These are phyloP conservation scores for Skeletonema tropicum DNA, from an alignment of 108 stramenopile genomes.

Conservation along the genomic window DNA sequence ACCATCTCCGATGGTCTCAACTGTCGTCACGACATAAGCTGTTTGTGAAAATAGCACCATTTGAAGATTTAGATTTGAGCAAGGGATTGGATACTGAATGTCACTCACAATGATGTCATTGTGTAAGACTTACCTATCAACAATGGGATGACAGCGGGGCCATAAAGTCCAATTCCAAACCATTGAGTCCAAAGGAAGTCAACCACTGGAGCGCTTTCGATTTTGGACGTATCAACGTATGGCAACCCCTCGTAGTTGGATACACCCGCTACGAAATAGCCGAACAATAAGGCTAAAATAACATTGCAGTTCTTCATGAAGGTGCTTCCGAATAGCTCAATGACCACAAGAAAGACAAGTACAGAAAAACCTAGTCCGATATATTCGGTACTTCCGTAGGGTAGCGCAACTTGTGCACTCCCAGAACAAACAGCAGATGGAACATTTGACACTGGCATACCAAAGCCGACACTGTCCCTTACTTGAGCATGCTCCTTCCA, in stretches of 20 bases:
- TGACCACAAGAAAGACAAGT: constrained; percentile 53
- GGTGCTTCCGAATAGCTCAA: constrained; percentile 60
- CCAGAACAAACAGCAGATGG: constrained; percentile 51
- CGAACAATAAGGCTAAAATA: constrained; percentile 59
- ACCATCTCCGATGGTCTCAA: constrained; percentile 74
- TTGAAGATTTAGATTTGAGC: neutral
- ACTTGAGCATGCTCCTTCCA: constrained; percentile 61
- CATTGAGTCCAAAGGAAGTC: constrained; percentile 58
- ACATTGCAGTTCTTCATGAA: constrained; percentile 78
- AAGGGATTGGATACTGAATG: too few species aligned
- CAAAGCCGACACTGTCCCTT: constrained; percentile 25
- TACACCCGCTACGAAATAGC: constrained; percentile 44
- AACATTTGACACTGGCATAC: constrained; percentile 20
- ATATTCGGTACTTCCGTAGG: constrained; percentile 63
- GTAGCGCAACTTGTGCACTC: constrained; percentile 46
- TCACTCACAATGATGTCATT: neutral
- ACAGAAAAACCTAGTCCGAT: constrained; percentile 69
- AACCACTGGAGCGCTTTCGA: constrained; percentile 28
- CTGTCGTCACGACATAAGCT: constrained; percentile 69
- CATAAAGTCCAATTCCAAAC: constrained; percentile 55
- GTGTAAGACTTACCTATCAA: constrained; percentile 24
- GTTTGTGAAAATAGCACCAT: neutral
- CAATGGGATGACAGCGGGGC: constrained; percentile 49
- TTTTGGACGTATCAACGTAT: constrained; percentile 33
- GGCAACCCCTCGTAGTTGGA: constrained; percentile 26